Evolutionary conservation across 2,329 filamentous ascomycete genomes (phyloP), one percentile per base, ranked within the genome.

Genomic region (Mollisia scopiformis): DNA sequence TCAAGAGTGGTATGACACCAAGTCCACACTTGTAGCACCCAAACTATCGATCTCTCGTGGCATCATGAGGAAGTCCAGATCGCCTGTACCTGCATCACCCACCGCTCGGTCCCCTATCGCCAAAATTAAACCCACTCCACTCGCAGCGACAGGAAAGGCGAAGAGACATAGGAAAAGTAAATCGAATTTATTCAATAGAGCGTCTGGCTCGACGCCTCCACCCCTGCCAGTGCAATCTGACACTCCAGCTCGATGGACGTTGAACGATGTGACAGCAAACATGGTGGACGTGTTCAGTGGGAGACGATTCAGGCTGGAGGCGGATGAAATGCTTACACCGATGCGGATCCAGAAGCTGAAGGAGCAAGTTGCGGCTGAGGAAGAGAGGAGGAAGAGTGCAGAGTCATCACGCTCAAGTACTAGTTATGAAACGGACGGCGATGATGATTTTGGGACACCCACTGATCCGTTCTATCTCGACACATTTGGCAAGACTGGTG

Each of bases 251-350:
- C 72, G 71, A 73, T 84, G 84, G 82, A 80, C 79, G 5, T 68
- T 88, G 25, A 77, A 80, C 0, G 84, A 85, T 14, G 71, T 87
- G 30, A 78, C 83, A 0, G 82, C 84, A 55, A 85, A 84, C 63
- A 77, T 88, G 66, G 78, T 81, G n/a, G 84, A 84, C 30, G 75
- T 86, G 11, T 79, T 88, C 61, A 82, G 76, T 43, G 80, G 81
- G 19, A 82, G 81, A 46, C 76, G 83, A 49, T 86, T 88, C 69
- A 78, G 79, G 50, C 77, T 83, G 56, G 84, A 88, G 62, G 84
- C 79, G 0, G 82, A 86, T 55, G 85, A 88, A 73, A 84, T 86
- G 76, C 72, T 87, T 13, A 82, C 84, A 11, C 80, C 83, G 19
- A 77, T 79, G 33, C 79, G 80, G 37, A 74, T 86, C 25, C 78